Evolutionary conservation across 352 stramenopile genomes (phyloP).

Genomic region (Phytophthora hybrid): DNA sequence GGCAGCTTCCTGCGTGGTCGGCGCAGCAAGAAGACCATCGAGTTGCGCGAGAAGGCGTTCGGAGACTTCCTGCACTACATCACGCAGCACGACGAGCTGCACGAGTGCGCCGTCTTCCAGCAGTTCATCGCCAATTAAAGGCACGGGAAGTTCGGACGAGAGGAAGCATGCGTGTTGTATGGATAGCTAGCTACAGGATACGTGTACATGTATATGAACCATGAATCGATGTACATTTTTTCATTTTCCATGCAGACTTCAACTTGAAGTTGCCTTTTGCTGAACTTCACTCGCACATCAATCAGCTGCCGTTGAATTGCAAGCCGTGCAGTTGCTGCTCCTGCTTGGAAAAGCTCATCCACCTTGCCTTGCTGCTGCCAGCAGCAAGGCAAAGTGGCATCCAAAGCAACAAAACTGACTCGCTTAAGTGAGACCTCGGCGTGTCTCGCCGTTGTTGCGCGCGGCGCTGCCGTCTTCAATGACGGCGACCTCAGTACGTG

Average conservation of each 20-base stretch:
- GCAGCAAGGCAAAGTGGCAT: not conserved
- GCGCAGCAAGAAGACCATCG: conserved; percentile 57
- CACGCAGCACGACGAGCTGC: conserved; percentile 45
- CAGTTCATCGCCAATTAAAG: conserved; percentile 50
- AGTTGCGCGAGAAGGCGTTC: conserved; percentile 61
- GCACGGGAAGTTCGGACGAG: not conserved
- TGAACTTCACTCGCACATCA: too few relatives aligned
- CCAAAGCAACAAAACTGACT: not conserved
- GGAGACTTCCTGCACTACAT: conserved; percentile 59
- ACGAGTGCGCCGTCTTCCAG: conserved; percentile 60
- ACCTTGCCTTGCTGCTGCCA: not conserved
- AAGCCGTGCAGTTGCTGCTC: not conserved
- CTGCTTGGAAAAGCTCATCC: not conserved
- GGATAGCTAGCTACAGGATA: conserved; percentile 20
- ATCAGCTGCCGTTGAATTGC: too few relatives aligned
- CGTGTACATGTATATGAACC: conserved; percentile 11
- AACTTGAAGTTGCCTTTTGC: conserved; percentile 2
- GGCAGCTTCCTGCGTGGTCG: conserved; percentile 57
- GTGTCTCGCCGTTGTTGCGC: conserved; percentile 2
- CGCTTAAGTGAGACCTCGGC: conserved; percentile 1
- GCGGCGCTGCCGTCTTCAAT: not conserved
- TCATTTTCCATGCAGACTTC: not conserved
- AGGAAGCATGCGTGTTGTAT: conserved; percentile 22
- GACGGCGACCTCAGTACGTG: too few relatives aligned
- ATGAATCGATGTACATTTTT: conserved; percentile 25